Evolutionary conservation across 202 grass and related monocot species (phyloP).

Genomic region (Setaria italica): DNA sequence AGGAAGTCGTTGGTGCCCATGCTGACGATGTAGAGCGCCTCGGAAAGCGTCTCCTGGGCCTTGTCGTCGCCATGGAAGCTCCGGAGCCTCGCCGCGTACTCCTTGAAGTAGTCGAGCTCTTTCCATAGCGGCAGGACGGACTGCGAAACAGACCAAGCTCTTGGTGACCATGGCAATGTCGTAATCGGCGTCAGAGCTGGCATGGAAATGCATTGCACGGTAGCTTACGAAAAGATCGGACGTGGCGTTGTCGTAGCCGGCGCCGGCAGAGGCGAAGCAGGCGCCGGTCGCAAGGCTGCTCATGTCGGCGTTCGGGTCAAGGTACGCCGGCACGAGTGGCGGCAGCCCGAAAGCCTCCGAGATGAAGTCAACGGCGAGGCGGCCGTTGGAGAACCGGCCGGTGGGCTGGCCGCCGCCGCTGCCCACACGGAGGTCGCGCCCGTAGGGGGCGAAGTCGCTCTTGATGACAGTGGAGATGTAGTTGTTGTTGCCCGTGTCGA

Average conservation of each 20-base stretch:
- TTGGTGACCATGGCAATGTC: background rate
- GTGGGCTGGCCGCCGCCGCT: slow-evolving; percentile 10
- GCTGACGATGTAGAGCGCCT: slow-evolving; percentile 77
- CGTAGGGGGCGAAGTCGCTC: slow-evolving; percentile 73
- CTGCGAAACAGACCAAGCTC: slow-evolving; percentile 23
- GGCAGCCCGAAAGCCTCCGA: slow-evolving; percentile 67
- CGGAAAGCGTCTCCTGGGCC: slow-evolving; percentile 53
- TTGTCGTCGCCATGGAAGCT: slow-evolving; percentile 56
- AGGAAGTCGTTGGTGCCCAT: slow-evolving; percentile 94
- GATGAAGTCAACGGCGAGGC: slow-evolving; percentile 74
- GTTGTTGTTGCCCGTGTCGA: slow-evolving; percentile 82
- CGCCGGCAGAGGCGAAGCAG: slow-evolving; percentile 79
- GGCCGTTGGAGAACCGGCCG: slow-evolving; percentile 82
- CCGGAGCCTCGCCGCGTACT: slow-evolving; percentile 62
- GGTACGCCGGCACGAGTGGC: slow-evolving; percentile 57
- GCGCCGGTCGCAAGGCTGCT: slow-evolving; percentile 55
- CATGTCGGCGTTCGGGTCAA: slow-evolving; percentile 51
- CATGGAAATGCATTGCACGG: background rate
- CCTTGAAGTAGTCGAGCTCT: slow-evolving; percentile 75
- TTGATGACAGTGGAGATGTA: slow-evolving; percentile 60
- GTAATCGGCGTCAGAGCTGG: background rate
- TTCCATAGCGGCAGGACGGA: slow-evolving; percentile 69
- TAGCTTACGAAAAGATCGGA: slow-evolving; percentile 66
- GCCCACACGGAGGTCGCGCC: slow-evolving; percentile 46
- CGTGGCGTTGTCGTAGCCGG: slow-evolving; percentile 79